These are phyloP conservation scores for Bothriochloa decipiens DNA, from an alignment of 176 grass and related monocot species.

Conservation along the genomic window DNA sequence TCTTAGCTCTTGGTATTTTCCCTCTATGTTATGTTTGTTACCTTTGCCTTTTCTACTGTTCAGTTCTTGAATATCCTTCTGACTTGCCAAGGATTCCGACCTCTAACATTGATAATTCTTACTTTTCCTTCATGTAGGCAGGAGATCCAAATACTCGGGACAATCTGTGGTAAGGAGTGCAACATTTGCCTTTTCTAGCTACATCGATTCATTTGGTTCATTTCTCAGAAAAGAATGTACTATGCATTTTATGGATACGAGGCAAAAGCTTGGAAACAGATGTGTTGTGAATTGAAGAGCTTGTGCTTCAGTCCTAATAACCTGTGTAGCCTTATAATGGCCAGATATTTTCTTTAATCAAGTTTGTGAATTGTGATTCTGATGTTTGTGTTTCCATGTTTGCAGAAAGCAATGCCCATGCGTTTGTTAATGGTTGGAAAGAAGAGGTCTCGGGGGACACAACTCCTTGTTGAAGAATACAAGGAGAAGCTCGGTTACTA, in stretches of 20 bases:
- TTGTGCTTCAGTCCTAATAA: not conserved
- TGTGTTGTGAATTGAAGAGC: not conserved
- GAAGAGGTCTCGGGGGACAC: constrained; percentile 77
- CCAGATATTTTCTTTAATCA: not conserved
- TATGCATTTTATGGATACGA: not conserved
- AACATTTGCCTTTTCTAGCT: not conserved
- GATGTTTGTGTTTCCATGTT: not conserved
- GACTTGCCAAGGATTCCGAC: not conserved
- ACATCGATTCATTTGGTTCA: constrained; percentile 5
- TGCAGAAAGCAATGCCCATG: constrained; percentile 76
- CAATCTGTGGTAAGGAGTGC: constrained; percentile 66
- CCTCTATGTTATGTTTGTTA: not conserved
- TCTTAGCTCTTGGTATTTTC: not conserved
- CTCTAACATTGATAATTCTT: not conserved
- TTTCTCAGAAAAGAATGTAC: not conserved
- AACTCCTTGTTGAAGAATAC: constrained; percentile 87
- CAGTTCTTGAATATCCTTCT: not conserved
- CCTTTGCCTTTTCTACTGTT: not conserved
- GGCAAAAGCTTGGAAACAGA: not conserved
- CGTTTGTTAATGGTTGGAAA: constrained; percentile 83
- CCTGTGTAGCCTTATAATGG: not conserved
- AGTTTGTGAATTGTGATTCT: constrained; percentile 8
- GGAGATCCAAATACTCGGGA: constrained; percentile 74
- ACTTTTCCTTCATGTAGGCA: constrained; percentile 38
- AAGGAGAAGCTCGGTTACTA: constrained; percentile 76